These are phyloP conservation scores for Neurospora africana DNA, from an alignment of 495 filamentous ascomycete species.

Conservation along the genomic window DNA sequence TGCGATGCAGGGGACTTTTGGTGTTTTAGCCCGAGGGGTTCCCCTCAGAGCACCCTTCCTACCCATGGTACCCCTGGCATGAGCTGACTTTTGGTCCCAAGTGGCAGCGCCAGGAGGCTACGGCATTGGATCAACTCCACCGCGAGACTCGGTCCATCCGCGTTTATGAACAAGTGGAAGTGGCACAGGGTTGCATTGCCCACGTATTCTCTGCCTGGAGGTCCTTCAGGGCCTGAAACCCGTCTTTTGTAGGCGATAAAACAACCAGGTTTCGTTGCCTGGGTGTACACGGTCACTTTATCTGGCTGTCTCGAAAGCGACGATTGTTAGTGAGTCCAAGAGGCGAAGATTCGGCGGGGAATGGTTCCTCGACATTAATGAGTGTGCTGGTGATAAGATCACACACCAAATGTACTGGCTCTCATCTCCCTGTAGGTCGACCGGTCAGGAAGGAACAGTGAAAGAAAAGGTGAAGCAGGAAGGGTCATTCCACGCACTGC, in stretches of 20 bases:
- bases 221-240: neutral
- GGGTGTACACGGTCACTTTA: too few relatives aligned
- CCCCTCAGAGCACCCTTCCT: neutral
- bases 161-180: neutral
- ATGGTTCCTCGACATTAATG: neutral
- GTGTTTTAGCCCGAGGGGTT: neutral
- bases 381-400: neutral
- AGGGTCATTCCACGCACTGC: neutral
- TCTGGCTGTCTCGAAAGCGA: too few relatives aligned
- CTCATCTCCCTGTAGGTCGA: neutral
- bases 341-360: neutral
- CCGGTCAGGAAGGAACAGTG: neutral
- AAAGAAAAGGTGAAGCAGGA: neutral
- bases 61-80: neutral
- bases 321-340: neutral
- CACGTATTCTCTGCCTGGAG: neutral
- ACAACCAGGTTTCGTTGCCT: neutral
- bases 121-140: neutral
- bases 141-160: neutral
- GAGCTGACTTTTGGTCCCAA: neutral
- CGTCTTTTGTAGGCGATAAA: neutral
- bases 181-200: neutral
- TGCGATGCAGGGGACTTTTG: neutral
- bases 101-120: neutral
- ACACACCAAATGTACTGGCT: neutral